Percentiles rank a stretch among this genome's conserved stretches.
Conservation (phyloP, 306 rosid genomes). For the Cyclanthera cordifolia region DNA sequence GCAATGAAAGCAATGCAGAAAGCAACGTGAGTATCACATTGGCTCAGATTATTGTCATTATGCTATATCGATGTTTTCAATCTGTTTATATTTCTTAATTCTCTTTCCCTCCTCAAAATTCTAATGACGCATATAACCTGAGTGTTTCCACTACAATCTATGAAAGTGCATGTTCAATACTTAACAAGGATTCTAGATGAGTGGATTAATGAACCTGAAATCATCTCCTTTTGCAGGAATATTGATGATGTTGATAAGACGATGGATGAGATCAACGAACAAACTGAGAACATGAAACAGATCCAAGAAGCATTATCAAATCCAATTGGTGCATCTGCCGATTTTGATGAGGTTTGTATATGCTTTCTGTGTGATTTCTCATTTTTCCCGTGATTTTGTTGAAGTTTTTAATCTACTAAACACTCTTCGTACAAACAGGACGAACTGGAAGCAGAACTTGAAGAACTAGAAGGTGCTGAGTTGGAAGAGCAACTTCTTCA, state of each 20-base stretch:
- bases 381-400: not conserved
- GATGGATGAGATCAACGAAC: slow-evolving; percentile 98
- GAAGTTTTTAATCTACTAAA: not conserved
- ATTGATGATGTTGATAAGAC: slow-evolving; percentile 95
- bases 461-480: slow-evolving; percentile 93
- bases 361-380: not conserved
- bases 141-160: not conserved
- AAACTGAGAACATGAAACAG: slow-evolving; percentile 95
- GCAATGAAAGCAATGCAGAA: slow-evolving; percentile 99
- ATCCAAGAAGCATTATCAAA: slow-evolving; percentile 90
- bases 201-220: not conserved
- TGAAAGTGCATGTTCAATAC: not conserved
- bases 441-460: slow-evolving; percentile 93
- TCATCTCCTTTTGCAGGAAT: slow-evolving; percentile 40
- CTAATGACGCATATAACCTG: not conserved
- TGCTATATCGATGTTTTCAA: not conserved
- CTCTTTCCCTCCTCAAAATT: not conserved
- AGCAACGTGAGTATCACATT: slow-evolving; percentile 55
- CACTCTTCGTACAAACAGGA: slow-evolving; percentile 32
- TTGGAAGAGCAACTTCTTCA: slow-evolving; percentile 97
- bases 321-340: slow-evolving; percentile 86
- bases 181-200: too few relatives aligned
- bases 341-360: slow-evolving; percentile 76
- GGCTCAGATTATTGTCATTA: not conserved
- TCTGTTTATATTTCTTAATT: not conserved